These are phyloP conservation scores for Stagonosporopsis rhizophila DNA, from an alignment of 2,329 filamentous ascomycete species.

Conservation along the genomic window DNA sequence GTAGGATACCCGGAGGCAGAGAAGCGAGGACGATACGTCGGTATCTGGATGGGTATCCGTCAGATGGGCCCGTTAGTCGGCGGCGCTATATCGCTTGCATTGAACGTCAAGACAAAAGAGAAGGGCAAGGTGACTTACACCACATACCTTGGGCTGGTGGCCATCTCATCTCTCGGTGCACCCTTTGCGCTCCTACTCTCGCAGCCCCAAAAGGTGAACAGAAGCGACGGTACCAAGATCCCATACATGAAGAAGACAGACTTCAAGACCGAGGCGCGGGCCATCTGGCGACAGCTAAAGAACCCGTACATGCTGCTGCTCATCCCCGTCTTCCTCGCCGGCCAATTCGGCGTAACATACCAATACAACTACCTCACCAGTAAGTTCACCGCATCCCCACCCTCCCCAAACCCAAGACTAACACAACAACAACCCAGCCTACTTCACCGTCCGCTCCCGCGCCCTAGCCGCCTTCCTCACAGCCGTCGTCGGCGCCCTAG, in stretches of 20 bases:
- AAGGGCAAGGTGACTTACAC: conserved; percentile 9
- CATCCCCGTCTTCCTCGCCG: conserved; percentile 6
- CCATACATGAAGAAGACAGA: conserved; percentile 8
- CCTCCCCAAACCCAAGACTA: not conserved
- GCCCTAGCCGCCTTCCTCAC: conserved; percentile 13
- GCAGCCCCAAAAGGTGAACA: conserved; percentile 9
- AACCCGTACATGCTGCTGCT: conserved; percentile 8
- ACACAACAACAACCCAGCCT: not conserved
- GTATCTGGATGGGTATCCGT: conserved; percentile 7
- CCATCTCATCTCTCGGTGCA: conserved; percentile 2
- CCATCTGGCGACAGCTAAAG: conserved; percentile 3
- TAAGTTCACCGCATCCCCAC: not conserved
- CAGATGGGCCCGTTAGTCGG: conserved; percentile 6
- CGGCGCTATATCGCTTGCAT: conserved; percentile 1
- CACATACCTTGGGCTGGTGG: conserved; percentile 1
- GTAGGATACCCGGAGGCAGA: conserved; percentile 5
- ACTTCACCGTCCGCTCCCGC: conserved; percentile 16
- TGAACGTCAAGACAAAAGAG: conserved; percentile 8
- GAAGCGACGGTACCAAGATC: conserved; percentile 3
- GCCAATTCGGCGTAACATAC: conserved; percentile 6
- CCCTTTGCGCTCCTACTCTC: conserved; percentile 1
- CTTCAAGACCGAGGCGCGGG: conserved; percentile 6
- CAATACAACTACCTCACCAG: conserved; percentile 7
- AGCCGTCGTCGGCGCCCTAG: conserved; percentile 9
- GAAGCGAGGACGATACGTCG: conserved; percentile 5